A percentile compares a stretch with the other conserved stretches of the same genome.
Conservation (phyloP, 768 basidiomycete species). For the Dentipellis sp. region DNA sequence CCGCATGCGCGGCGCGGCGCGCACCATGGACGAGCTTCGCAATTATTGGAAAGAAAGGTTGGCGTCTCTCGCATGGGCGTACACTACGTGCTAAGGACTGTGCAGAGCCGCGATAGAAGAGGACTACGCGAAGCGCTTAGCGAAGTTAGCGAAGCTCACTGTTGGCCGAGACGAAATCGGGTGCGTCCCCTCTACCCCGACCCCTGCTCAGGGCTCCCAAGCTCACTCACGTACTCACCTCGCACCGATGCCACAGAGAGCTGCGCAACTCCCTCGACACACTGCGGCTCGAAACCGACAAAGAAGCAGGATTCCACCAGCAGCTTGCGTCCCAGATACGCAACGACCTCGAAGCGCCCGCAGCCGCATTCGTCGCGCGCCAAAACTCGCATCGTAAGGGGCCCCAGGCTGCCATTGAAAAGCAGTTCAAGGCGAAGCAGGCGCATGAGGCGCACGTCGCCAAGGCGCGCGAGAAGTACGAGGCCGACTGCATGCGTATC, state of each 20-base stretch:
- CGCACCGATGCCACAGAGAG: conserved; percentile 41
- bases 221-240: not conserved
- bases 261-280: conserved; percentile 75
- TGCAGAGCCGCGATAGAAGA: conserved; percentile 83
- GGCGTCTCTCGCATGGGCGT: no score
- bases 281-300: conserved; percentile 74
- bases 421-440: conserved; percentile 84
- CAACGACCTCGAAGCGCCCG: conserved; percentile 62
- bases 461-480: conserved; percentile 91
- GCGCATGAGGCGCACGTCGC: conserved; percentile 77
- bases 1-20: conserved; percentile 74
- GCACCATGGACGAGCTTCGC: conserved; percentile 84
- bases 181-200: conserved; percentile 36
- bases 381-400: conserved; percentile 68
- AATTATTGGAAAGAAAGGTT: conserved; percentile 94
- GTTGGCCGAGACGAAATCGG: conserved; percentile 91
- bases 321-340: conserved; percentile 69
- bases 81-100: not conserved
- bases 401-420: conserved; percentile 74
- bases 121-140: conserved; percentile 84
- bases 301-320: conserved; percentile 65
- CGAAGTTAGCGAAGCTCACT: conserved; percentile 64
- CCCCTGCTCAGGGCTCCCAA: not conserved
- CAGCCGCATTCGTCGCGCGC: conserved; percentile 48
- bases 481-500: conserved; percentile 85